Evolutionary conservation across 768 basidiomycete species (phyloP).

Genomic region (Leccinum fibrillosum): DNA sequence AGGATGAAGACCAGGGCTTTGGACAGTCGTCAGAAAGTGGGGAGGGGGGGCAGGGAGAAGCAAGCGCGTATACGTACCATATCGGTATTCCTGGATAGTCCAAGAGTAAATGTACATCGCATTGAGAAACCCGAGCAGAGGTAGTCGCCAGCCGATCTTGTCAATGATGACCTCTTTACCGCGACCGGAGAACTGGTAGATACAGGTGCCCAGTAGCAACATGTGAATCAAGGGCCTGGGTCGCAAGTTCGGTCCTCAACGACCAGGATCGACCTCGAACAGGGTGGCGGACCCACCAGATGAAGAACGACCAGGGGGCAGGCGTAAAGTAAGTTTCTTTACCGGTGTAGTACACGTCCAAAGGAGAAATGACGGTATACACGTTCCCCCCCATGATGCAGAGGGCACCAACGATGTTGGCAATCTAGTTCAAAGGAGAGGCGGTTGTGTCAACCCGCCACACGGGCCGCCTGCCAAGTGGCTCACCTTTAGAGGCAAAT

Average conservation of each 20-base stretch:
- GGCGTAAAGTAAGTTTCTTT: constrained; percentile 71
- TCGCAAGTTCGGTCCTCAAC: not conserved
- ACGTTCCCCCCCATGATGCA: constrained; percentile 59
- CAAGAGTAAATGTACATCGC: constrained; percentile 62
- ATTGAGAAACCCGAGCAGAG: constrained; percentile 61
- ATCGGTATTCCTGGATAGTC: constrained; percentile 48
- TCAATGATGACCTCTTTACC: constrained; percentile 60
- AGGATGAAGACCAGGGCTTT: constrained; percentile 39
- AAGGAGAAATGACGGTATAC: constrained; percentile 55
- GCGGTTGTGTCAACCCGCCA: constrained; percentile 10
- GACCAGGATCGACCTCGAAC: not conserved
- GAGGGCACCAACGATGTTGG: constrained; percentile 55
- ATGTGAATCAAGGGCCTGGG: constrained; percentile 60
- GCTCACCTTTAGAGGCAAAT: constrained; percentile 52
- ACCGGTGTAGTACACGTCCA: constrained; percentile 43
- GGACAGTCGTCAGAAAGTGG: constrained; percentile 14
- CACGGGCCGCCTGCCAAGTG: not conserved
- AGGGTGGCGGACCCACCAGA: constrained; percentile 42
- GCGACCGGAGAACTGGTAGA: constrained; percentile 54
- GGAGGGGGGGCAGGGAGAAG: not conserved
- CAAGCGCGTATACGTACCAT: constrained; percentile 26
- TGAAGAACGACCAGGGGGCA: constrained; percentile 56
- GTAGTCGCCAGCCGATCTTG: constrained; percentile 64
- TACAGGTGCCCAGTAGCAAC: constrained; percentile 60
- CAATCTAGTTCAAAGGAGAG: constrained; percentile 32